A percentile compares a stretch with the other conserved stretches of the same genome.
These are phyloP conservation scores for Pulveroboletus ravenelii DNA, from an alignment of 768 basidiomycete genomes.

Conservation along the genomic window DNA sequence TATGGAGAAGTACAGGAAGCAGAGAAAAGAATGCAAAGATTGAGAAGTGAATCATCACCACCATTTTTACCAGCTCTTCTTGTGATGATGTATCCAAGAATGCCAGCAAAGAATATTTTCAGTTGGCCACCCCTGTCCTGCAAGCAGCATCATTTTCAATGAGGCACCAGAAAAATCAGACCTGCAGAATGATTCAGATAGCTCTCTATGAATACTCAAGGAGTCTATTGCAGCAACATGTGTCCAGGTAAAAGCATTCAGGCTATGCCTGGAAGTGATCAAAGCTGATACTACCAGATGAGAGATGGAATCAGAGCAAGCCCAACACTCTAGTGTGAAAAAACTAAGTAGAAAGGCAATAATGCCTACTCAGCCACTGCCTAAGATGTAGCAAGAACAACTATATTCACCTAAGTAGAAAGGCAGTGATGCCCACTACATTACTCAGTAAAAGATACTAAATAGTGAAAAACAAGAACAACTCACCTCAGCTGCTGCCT, in stretches of 20 bases:
- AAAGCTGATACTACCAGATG: slow-evolving; percentile 20
- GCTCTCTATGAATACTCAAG: slow-evolving; percentile 17
- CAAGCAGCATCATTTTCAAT: neutral
- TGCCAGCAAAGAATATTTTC: neutral
- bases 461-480: too few relatives aligned
- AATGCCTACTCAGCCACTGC: too few relatives aligned
- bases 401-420: too few relatives aligned
- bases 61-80: slow-evolving; percentile 25
- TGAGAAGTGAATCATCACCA: slow-evolving; percentile 25
- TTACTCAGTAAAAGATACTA: too few relatives aligned
- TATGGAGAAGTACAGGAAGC: slow-evolving; percentile 6
- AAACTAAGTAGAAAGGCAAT: too few relatives aligned
- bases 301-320: slow-evolving; percentile 6
- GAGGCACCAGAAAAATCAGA: neutral
- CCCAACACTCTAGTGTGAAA: too few relatives aligned
- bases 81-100: neutral
- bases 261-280: slow-evolving; percentile 24
- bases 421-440: too few relatives aligned
- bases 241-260: slow-evolving; percentile 21
- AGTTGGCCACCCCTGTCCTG: neutral
- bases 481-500: too few relatives aligned
- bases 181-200: slow-evolving; percentile 2
- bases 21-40: slow-evolving; percentile 3
- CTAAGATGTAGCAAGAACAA: too few relatives aligned
- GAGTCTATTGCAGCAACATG: slow-evolving; percentile 24